phyloP scores from a whole-genome alignment of 2,329 filamentous ascomycete genomes.

The Chrysosporium queenslandicum region DNA sequence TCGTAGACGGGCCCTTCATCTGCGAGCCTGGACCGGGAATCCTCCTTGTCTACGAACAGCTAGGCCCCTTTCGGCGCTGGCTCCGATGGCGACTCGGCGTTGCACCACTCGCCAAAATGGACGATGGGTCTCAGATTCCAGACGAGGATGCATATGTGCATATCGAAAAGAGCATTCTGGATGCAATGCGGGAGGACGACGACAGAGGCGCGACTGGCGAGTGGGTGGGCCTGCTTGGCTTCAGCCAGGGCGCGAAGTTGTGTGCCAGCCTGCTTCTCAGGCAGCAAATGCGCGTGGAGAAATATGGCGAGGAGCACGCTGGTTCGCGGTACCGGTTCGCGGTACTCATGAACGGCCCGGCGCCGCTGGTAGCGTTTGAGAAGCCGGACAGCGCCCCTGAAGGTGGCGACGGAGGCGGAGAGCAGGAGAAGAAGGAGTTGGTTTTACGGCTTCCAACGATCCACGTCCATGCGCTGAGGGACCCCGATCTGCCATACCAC shows the following conservation, averaged over 20 bases:
- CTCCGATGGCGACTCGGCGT: conserved; percentile 52
- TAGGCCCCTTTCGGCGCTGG: conserved; percentile 56
- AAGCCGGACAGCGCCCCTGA: not conserved
- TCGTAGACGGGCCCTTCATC: conserved; percentile 58
- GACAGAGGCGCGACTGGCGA: conserved; percentile 40
- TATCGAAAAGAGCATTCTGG: conserved; percentile 42
- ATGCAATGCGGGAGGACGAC: conserved; percentile 30
- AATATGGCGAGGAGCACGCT: not conserved
- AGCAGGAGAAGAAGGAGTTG: not conserved
- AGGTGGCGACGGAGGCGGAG: too few species aligned
- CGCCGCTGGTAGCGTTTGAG: conserved; percentile 9
- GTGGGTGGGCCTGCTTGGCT: conserved; percentile 54
- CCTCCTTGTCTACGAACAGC: conserved; percentile 53
- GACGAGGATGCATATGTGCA: conserved; percentile 36
- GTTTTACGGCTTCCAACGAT: conserved; percentile 45
- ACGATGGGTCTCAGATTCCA: conserved; percentile 32
- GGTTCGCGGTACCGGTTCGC: conserved; percentile 14
- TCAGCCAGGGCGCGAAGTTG: conserved; percentile 57
- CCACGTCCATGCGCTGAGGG: conserved; percentile 57
- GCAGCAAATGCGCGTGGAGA: conserved; percentile 12
- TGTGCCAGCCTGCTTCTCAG: conserved; percentile 48
- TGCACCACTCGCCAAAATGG: conserved; percentile 30
- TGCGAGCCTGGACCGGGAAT: conserved; percentile 50
- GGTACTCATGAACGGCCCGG: conserved; percentile 15
- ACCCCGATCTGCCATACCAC: conserved; percentile 52